Evolutionary conservation across 1,284 basidiomycete species (phyloP), one percentile per base, ranked within the genome.

Genomic region (Ustilago xerochloae): DNA sequence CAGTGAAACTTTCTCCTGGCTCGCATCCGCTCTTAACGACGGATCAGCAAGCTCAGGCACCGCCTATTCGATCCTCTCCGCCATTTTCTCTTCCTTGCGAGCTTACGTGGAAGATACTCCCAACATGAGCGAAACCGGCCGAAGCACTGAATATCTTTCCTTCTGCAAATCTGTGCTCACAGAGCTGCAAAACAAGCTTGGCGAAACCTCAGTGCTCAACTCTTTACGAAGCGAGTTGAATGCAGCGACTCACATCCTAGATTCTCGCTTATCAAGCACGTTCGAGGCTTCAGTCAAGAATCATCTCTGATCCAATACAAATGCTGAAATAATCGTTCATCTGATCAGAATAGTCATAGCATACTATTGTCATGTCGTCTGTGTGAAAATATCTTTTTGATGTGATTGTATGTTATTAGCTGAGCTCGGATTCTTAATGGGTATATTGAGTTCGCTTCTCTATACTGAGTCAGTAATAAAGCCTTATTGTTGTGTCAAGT

Each of bases 91-190:
- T 6, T 53, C 68, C 1, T 8, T 75, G 0, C 61, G 68, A 9
- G 60, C 64, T 0, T 71, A 72, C 28, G 51, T 68, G 7, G 70
- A 72, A 29, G 68, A 76, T 33, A 55, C 68, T 4, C 64, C 64
- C 15, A n/a, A 13, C 28, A 4, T 22, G 26, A n/a, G n/a, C 43
- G 51, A 50, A 24, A n/a, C 29, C 45, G 38, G 16, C 10, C n/a
- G 38, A 6, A 41, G 24, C 38, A 20, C 18, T 6, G 53, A 41
- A 6, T 70, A 64, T 16, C 39, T 64, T 6, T 3, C 3, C 26
- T 70, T 70, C 33, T 64, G 58, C 50, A 48, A 32, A 6, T 15
- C 29, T 2, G 60, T 58, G 15, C 22, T 70, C 9, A 7, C 12
- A 1, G 62, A 64, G n/a, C 30, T 70, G 7, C 39, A 69, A 13